These are phyloP conservation scores for Aaosphaeria arxii DNA, from an alignment of 2,329 filamentous ascomycete species.

Conservation along the genomic window DNA sequence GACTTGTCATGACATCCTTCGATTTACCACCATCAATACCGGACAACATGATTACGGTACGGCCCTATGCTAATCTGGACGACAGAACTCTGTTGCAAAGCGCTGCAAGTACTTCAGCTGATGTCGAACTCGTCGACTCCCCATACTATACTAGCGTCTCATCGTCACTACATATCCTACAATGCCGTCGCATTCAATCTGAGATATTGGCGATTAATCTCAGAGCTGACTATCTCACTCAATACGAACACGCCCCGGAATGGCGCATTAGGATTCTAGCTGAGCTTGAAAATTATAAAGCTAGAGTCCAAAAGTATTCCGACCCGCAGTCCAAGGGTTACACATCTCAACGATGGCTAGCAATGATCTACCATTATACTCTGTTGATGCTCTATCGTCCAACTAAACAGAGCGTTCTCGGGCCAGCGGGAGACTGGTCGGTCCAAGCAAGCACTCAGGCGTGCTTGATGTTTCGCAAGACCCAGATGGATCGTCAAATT, in stretches of 20 bases:
- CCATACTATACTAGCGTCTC: constrained; percentile 12
- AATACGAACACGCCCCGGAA: constrained; percentile 11
- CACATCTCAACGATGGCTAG: constrained; percentile 16
- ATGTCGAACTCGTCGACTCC: constrained; percentile 7
- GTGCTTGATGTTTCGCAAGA: constrained; percentile 15
- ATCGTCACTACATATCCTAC: constrained; percentile 14
- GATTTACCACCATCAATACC: constrained; percentile 15
- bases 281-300: constrained; percentile 14
- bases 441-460: constrained; percentile 18
- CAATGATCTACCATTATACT: constrained; percentile 19
- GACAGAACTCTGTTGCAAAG: constrained; percentile 9
- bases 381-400: constrained; percentile 15
- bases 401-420: constrained; percentile 11
- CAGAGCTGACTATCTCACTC: constrained; percentile 10
- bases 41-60: constrained; percentile 13
- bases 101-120: constrained; percentile 7
- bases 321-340: constrained; percentile 16
- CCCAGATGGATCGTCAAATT: constrained; percentile 17
- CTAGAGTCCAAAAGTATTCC: constrained; percentile 12
- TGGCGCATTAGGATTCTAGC: constrained; percentile 15
- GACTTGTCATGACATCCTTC: constrained; percentile 13
- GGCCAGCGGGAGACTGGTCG: constrained; percentile 16
- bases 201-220: constrained; percentile 14
- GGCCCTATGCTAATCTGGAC: constrained; percentile 13
- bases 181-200: constrained; percentile 16